Conservation (phyloP, 306 rosid species). For the Prunus mongolica region DNA sequence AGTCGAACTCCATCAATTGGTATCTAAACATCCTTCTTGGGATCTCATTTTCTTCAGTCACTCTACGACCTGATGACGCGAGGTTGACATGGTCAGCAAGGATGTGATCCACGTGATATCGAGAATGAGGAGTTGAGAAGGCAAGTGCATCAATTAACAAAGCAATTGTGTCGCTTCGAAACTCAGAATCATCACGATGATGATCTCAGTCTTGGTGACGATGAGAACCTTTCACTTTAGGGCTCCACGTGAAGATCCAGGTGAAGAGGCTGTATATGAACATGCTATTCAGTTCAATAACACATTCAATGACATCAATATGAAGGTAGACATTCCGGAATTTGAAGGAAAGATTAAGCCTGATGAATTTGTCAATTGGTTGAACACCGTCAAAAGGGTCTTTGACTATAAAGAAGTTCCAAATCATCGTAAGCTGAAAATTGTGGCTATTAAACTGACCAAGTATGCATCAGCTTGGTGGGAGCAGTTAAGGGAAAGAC, state of each 20-base stretch:
- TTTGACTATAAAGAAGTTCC: background rate
- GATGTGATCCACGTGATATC: background rate
- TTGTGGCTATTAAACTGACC: background rate
- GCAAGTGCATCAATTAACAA: background rate
- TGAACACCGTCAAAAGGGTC: background rate
- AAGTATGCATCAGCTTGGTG: constrained; percentile 1
- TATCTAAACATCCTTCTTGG: background rate
- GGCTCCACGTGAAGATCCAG: background rate
- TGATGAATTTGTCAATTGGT: background rate
- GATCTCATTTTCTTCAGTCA: background rate
- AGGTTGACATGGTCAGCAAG: background rate
- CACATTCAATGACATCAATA: background rate
- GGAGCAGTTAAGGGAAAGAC: background rate
- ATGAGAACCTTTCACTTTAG: background rate
- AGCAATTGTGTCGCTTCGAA: background rate
- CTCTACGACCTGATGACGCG: background rate
- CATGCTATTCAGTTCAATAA: no score
- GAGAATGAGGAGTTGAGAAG: background rate
- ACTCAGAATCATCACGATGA: background rate
- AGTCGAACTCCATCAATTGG: background rate
- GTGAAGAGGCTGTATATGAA: no score
- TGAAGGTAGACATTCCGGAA: background rate
- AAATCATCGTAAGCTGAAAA: background rate
- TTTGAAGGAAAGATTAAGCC: background rate
- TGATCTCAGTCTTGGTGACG: background rate